A percentile compares a stretch with the other conserved stretches of the same genome.
These are phyloP conservation scores for Petunia secreta DNA, from an alignment of 257 asterid species.

Conservation along the genomic window DNA sequence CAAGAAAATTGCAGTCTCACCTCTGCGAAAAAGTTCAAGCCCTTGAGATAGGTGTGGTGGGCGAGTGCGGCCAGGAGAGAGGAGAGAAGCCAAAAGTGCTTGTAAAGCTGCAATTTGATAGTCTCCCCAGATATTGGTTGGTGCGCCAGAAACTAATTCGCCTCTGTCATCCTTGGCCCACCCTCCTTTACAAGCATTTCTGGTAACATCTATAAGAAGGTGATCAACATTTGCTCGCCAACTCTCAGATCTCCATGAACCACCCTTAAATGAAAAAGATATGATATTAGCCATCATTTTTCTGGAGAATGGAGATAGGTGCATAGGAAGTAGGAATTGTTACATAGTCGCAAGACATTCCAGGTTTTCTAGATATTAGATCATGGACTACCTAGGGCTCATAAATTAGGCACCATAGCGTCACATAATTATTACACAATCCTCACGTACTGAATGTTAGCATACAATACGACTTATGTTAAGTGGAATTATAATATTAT, in stretches of 20 bases:
- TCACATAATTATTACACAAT: neutral
- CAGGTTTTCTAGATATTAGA: neutral
- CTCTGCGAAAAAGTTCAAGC: conserved; percentile 71
- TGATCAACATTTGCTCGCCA: conserved; percentile 75
- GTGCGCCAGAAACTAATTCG: conserved; percentile 40
- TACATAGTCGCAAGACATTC: neutral
- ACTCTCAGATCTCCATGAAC: conserved; percentile 65
- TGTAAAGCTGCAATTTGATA: conserved; percentile 80
- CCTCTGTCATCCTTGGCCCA: conserved; percentile 53
- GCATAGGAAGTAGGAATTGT: neutral
- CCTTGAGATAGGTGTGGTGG: conserved; percentile 68
- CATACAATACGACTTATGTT: neutral
- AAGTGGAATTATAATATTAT: neutral
- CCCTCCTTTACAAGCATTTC: conserved; percentile 66
- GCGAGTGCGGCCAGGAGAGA: conserved; percentile 70
- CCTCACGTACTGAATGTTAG: neutral
- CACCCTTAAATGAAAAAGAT: conserved; percentile 53
- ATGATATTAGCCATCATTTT: conserved; percentile 16
- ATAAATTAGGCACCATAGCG: conserved; percentile 1
- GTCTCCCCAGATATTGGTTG: conserved; percentile 45
- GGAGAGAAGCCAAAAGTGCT: conserved; percentile 89
- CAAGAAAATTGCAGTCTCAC: conserved; percentile 38
- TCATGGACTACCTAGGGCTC: neutral
- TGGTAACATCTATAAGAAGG: conserved; percentile 66
- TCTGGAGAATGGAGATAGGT: neutral